Conservation (phyloP, 164 flowering plant species). For the Chimonanthus salicifolius region DNA sequence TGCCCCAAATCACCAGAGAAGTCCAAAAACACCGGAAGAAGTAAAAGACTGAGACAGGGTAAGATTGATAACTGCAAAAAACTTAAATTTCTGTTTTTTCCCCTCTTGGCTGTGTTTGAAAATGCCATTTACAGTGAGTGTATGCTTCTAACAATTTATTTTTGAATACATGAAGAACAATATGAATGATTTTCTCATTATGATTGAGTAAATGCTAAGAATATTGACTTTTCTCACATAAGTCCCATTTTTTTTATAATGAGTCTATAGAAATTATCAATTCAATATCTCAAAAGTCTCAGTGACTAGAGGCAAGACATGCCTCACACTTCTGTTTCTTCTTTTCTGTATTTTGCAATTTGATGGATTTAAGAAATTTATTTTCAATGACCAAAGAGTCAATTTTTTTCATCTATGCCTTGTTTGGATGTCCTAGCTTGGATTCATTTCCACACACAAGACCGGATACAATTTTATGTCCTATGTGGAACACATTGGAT, state of each 20-base stretch:
- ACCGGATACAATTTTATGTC: neutral
- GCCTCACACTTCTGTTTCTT: neutral
- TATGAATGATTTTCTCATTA: too few relatives aligned
- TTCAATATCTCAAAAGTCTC: too few relatives aligned
- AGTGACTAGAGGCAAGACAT: too few relatives aligned
- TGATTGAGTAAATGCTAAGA: neutral
- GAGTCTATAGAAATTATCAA: too few relatives aligned
- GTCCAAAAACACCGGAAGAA: conserved; percentile 32
- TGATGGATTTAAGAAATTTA: neutral
- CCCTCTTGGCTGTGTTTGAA: neutral
- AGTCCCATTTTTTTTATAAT: too few relatives aligned
- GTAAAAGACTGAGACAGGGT: conserved; percentile 57
- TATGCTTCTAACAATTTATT: too few relatives aligned
- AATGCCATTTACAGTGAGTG: neutral
- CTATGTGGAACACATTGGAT: neutral
- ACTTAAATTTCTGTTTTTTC: neutral
- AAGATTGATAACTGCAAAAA: conserved; percentile 3
- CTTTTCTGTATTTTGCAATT: neutral
- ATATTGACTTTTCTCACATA: neutral
- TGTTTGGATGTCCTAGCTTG: neutral
- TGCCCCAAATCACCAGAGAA: conserved; percentile 91
- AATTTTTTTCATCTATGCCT: neutral
- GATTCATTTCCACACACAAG: neutral
- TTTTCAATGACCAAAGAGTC: neutral
- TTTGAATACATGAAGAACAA: too few relatives aligned